These are phyloP conservation scores for Delitschia confertaspora DNA, from an alignment of 495 filamentous ascomycete genomes.

Conservation along the genomic window DNA sequence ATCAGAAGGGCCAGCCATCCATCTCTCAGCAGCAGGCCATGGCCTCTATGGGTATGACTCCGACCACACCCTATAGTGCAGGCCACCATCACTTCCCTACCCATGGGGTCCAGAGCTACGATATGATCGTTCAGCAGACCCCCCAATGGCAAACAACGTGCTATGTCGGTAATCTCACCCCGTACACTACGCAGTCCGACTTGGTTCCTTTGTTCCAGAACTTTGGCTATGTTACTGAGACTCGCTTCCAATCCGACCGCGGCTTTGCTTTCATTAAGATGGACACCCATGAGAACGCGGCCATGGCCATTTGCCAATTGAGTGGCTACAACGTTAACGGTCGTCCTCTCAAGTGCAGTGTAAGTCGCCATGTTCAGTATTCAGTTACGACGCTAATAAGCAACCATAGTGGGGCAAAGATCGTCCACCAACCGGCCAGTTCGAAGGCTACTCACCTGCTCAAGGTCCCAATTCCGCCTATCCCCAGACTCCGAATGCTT, in stretches of 20 bases:
- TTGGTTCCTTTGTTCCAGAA: slow-evolving; percentile 95
- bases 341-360: slow-evolving; percentile 95
- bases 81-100: slow-evolving; percentile 98
- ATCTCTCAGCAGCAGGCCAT: slow-evolving; percentile 96
- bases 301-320: slow-evolving; percentile 96
- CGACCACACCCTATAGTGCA: slow-evolving; percentile 87
- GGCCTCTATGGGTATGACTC: slow-evolving; percentile 97
- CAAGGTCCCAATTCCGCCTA: slow-evolving; percentile 53
- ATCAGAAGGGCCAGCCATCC: slow-evolving; percentile 98
- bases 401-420: slow-evolving; percentile 96
- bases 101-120: slow-evolving; percentile 91
- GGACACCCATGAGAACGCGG: slow-evolving; percentile 96
- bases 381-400: not conserved
- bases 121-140: slow-evolving; percentile 97
- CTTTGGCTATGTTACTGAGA: slow-evolving; percentile 95
- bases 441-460: slow-evolving; percentile 71
- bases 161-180: slow-evolving; percentile 96
- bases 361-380: slow-evolving; percentile 44
- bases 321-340: slow-evolving; percentile 97
- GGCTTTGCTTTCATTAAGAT: slow-evolving; percentile 99
- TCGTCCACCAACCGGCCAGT: slow-evolving; percentile 78
- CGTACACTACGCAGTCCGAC: slow-evolving; percentile 94
- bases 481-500: slow-evolving; percentile 68
- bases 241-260: slow-evolving; percentile 93
- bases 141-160: slow-evolving; percentile 97